Evolutionary conservation across 129 eudicot genomes (phyloP).

Genomic region (Tanacetum coccineum): DNA sequence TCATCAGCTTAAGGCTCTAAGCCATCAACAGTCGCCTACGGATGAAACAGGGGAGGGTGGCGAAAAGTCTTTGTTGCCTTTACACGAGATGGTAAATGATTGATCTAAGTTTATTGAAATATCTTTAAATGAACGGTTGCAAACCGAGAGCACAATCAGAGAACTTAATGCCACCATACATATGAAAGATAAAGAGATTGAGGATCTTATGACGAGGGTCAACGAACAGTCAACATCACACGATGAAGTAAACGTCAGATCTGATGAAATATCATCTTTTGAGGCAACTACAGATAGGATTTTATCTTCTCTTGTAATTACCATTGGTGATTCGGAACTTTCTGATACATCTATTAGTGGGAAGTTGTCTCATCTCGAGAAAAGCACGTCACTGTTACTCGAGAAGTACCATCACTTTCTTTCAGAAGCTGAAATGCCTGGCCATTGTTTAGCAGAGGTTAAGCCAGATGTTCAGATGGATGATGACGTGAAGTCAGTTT

Average conservation of each 20-base stretch:
- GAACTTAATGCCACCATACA: conserved; percentile 43
- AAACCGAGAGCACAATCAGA: conserved; percentile 37
- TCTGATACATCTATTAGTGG: conserved; percentile 49
- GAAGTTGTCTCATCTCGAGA: conserved; percentile 63
- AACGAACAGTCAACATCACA: conserved; percentile 42
- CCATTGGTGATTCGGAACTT: conserved; percentile 40
- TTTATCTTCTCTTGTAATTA: conserved; percentile 42
- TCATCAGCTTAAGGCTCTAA: conserved; percentile 44
- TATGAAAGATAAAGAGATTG: conserved; percentile 60
- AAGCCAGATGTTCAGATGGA: conserved; percentile 43
- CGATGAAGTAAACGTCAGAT: conserved; percentile 26
- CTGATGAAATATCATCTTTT: conserved; percentile 27
- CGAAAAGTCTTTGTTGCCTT: conserved; percentile 25
- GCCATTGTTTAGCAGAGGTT: conserved; percentile 50
- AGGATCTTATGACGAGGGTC: conserved; percentile 43
- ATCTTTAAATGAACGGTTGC: conserved; percentile 37
- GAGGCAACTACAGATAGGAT: conserved; percentile 51
- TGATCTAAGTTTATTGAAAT: conserved; percentile 48
- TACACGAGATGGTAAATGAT: conserved; percentile 59
- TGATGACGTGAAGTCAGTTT: conserved; percentile 46
- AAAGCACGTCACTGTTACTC: conserved; percentile 36
- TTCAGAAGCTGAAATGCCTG: conserved; percentile 53
- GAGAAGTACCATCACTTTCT: conserved; percentile 64
- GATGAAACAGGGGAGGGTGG: conserved; percentile 35
- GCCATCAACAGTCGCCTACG: conserved; percentile 24